Conservation (phyloP, 768 basidiomycete species). For the Tubosaeta sp. region DNA sequence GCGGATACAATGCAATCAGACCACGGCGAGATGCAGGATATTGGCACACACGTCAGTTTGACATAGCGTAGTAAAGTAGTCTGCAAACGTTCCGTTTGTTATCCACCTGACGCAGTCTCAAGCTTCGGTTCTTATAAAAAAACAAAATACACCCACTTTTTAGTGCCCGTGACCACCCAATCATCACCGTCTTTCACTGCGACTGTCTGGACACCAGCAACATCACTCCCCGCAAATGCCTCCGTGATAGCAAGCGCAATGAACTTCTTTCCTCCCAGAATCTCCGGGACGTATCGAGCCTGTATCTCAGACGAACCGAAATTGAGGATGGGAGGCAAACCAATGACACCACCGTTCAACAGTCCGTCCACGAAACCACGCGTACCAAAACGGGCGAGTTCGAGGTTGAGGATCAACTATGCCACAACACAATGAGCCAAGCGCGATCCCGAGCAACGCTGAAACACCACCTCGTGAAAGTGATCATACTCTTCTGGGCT, state of each 20-base stretch:
- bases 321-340: slow-evolving; percentile 86
- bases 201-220: slow-evolving; percentile 78
- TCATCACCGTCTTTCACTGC: slow-evolving; percentile 81
- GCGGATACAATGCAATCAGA: slow-evolving; percentile 4
- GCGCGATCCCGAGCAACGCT: too few relatives aligned
- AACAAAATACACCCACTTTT: slow-evolving; percentile 56
- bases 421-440: neutral
- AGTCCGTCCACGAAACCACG: slow-evolving; percentile 88
- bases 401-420: slow-evolving; percentile 75
- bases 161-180: slow-evolving; percentile 90
- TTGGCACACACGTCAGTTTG: slow-evolving; percentile 51
- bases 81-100: slow-evolving; percentile 80
- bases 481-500: slow-evolving; percentile 88
- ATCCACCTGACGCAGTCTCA: slow-evolving; percentile 61
- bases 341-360: slow-evolving; percentile 77
- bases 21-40: neutral
- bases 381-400: slow-evolving; percentile 78
- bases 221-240: slow-evolving; percentile 89
- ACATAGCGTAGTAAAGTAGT: slow-evolving; percentile 81
- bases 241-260: slow-evolving; percentile 91
- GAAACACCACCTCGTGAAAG: slow-evolving; percentile 71
- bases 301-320: slow-evolving; percentile 76
- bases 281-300: slow-evolving; percentile 65
- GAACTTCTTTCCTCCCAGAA: slow-evolving; percentile 75
- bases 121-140: neutral